Conservation (phyloP, 257 asterid species). For the Nicotiana noctiflora region DNA sequence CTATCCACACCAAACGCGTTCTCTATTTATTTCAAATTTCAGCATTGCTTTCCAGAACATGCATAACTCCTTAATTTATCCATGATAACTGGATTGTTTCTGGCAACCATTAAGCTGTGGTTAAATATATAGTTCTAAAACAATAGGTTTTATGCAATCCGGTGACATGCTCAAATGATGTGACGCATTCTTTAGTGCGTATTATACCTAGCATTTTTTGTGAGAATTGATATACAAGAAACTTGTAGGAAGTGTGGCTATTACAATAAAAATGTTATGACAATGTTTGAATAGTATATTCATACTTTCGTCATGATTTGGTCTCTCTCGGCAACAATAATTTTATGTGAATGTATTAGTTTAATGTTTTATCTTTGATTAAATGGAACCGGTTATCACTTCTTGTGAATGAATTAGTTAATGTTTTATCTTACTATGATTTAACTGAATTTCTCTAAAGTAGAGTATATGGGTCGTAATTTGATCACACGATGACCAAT, state of each 20-base stretch:
- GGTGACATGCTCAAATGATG: background rate
- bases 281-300: background rate
- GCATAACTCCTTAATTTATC: background rate
- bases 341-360: background rate
- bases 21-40: conserved; percentile 16
- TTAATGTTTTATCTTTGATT: too few species aligned
- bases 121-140: background rate
- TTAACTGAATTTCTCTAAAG: too few species aligned
- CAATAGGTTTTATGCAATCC: background rate
- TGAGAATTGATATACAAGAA: background rate
- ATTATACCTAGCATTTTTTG: background rate
- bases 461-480: too few species aligned
- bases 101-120: background rate
- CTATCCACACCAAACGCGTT: conserved; percentile 27
- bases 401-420: background rate
- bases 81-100: background rate
- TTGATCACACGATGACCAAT: too few species aligned
- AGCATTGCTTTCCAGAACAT: background rate
- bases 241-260: background rate
- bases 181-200: background rate
- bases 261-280: background rate
- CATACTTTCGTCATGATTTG: background rate
- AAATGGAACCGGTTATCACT: too few species aligned
- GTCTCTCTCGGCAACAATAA: background rate
- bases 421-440: too few species aligned